Percentiles rank a stretch among this genome's conserved stretches.
Conservation (phyloP, 805 yeast species). For the Teunomyces pallodes region DNA sequence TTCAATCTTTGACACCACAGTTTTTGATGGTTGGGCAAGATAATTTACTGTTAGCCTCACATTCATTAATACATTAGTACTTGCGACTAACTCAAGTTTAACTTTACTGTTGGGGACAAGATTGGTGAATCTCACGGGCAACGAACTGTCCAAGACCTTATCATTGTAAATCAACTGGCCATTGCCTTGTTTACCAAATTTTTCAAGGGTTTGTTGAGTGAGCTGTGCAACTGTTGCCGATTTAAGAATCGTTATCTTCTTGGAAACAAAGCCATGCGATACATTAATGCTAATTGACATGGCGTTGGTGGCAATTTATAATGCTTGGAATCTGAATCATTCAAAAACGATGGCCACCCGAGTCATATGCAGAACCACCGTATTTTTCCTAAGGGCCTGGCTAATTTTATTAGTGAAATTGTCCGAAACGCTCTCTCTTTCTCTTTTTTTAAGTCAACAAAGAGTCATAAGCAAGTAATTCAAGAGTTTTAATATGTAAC, state of each 20-base stretch:
- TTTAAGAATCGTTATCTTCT: conserved; percentile 26
- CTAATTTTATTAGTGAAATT: neutral
- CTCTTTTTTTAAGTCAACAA: no score
- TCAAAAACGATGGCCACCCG: neutral
- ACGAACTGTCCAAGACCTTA: conserved; percentile 28
- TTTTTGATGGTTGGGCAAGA: conserved; percentile 4
- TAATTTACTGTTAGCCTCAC: conserved; percentile 16
- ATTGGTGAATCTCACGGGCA: conserved; percentile 32
- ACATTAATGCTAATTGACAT: conserved; percentile 23
- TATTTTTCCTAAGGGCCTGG: no score
- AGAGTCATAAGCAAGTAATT: no score
- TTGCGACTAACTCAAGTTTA: conserved; percentile 14
- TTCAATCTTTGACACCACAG: conserved; percentile 9
- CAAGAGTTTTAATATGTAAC: no score
- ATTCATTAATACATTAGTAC: conserved; percentile 1
- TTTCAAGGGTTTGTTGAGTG: conserved; percentile 17
- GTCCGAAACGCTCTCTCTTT: neutral
- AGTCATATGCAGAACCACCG: neutral
- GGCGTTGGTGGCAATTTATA: neutral
- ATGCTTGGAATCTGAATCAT: neutral
- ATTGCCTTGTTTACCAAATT: conserved; percentile 22
- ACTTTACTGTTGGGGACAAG: conserved; percentile 35
- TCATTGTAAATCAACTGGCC: conserved; percentile 28
- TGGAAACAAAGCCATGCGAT: conserved; percentile 18
- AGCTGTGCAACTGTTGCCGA: conserved; percentile 30